These are phyloP conservation scores for Neofusicoccum ribis DNA, from an alignment of 2,329 filamentous ascomycete genomes.

Conservation along the genomic window DNA sequence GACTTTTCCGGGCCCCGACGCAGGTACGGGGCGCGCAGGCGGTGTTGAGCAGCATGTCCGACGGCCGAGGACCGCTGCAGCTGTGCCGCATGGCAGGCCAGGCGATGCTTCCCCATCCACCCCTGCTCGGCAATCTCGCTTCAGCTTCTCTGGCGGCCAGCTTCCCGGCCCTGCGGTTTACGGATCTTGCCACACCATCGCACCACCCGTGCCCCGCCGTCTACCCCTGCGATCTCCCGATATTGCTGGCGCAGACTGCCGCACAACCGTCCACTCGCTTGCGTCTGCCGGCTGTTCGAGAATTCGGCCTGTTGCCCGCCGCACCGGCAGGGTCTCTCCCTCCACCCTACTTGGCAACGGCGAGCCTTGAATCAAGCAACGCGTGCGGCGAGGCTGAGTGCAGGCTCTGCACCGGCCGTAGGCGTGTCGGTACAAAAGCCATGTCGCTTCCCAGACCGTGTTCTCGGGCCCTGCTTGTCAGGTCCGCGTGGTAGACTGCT, in stretches of 20 bases:
- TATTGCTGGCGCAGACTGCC: not conserved
- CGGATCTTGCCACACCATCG: not conserved
- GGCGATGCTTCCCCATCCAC: too few relatives aligned
- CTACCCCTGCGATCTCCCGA: constrained; percentile 7
- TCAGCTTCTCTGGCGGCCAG: not conserved
- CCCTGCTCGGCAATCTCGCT: constrained; percentile 15
- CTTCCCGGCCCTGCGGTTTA: too few relatives aligned
- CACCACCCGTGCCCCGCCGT: constrained; percentile 5
- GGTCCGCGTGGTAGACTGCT: not conserved
- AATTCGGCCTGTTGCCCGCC: not conserved
- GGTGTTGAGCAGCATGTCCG: not conserved
- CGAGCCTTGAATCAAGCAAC: not conserved
- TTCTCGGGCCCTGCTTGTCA: not conserved
- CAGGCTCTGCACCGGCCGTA: not conserved
- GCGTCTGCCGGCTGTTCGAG: not conserved
- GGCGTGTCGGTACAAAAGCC: not conserved
- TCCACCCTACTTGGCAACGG: not conserved
- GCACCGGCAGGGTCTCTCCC: not conserved
- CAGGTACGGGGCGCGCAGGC: not conserved
- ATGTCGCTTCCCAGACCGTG: not conserved
- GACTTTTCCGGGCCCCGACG: not conserved
- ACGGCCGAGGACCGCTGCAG: not conserved
- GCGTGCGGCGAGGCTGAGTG: not conserved
- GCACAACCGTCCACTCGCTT: not conserved
- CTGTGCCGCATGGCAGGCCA: not conserved